Percentiles rank a stretch among this genome's conserved stretches.
phyloP scores from a whole-genome alignment of 352 stramenopile species.

The Pythium rishiriense region DNA sequence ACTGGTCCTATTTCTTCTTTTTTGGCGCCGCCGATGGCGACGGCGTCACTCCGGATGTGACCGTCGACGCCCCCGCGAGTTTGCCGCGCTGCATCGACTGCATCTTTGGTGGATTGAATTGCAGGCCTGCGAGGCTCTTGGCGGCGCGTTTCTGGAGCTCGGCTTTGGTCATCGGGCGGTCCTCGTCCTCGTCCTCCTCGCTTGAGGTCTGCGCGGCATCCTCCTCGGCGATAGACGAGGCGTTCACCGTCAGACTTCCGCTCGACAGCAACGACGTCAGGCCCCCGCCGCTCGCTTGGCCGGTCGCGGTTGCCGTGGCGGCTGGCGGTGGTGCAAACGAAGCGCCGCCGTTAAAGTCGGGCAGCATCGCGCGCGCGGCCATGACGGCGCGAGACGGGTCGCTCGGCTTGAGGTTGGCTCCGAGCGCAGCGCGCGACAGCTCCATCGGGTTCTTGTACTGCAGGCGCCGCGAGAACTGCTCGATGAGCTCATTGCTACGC shows the following conservation, averaged over 20 bases:
- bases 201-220: slow-evolving; percentile 40
- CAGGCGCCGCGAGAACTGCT: slow-evolving; percentile 69
- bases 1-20: slow-evolving; percentile 8
- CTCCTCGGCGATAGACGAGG: slow-evolving; percentile 49
- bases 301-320: background rate
- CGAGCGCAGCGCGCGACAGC: slow-evolving; percentile 50
- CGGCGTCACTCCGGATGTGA: background rate
- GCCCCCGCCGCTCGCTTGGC: background rate
- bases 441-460: slow-evolving; percentile 71
- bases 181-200: slow-evolving; percentile 59
- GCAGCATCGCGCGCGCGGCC: slow-evolving; percentile 47
- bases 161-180: slow-evolving; percentile 58
- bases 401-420: slow-evolving; percentile 64
- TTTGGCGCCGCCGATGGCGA: background rate
- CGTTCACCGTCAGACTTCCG: slow-evolving; percentile 14
- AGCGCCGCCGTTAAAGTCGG: slow-evolving; percentile 23
- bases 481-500: slow-evolving; percentile 76
- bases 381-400: slow-evolving; percentile 60
- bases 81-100: slow-evolving; percentile 21
- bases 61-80: background rate
- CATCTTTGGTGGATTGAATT: slow-evolving; percentile 49
- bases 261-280: slow-evolving; percentile 23
- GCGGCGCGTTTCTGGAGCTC: slow-evolving; percentile 64
- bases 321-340: background rate
- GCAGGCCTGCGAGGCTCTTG: slow-evolving; percentile 50